phyloP scores from a whole-genome alignment of 2,329 filamentous ascomycete genomes.

The Sclerotinia sclerotiorum region DNA sequence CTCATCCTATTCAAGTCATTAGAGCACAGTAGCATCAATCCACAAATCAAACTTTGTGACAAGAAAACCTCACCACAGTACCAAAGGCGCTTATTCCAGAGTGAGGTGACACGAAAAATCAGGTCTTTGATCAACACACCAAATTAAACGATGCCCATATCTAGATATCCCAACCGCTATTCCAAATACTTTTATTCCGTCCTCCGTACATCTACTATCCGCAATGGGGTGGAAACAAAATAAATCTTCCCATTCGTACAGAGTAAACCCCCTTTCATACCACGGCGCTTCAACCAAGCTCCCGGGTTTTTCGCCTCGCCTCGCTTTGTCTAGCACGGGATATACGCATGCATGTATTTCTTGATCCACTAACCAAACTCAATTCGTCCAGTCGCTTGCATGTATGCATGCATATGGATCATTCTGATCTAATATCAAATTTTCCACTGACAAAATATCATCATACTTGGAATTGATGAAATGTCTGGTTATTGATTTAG shows the following conservation, averaged over 20 bases:
- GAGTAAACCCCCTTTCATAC: not conserved
- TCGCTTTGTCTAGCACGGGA: too few relatives aligned
- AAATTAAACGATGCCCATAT: not conserved
- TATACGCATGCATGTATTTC: too few relatives aligned
- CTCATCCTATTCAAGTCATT: not conserved
- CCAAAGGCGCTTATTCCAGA: slow-evolving; percentile 5
- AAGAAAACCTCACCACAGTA: too few relatives aligned
- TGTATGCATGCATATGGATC: not conserved
- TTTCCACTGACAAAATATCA: not conserved
- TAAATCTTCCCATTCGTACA: not conserved
- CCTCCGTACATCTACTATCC: too few relatives aligned
- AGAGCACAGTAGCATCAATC: not conserved
- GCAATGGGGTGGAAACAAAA: not conserved
- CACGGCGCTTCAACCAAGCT: slow-evolving; percentile 16
- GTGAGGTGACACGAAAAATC: not conserved
- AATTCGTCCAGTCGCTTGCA: not conserved
- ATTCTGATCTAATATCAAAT: not conserved
- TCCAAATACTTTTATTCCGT: not conserved
- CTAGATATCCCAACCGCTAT: not conserved
- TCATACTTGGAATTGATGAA: not conserved
- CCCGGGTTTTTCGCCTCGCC: not conserved
- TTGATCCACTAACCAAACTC: not conserved
- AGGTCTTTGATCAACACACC: not conserved
- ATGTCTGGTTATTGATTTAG: not conserved
- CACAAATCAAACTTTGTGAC: not conserved